Conservation (phyloP, 1,284 basidiomycete species). For the Ganoderma sinense region DNA sequence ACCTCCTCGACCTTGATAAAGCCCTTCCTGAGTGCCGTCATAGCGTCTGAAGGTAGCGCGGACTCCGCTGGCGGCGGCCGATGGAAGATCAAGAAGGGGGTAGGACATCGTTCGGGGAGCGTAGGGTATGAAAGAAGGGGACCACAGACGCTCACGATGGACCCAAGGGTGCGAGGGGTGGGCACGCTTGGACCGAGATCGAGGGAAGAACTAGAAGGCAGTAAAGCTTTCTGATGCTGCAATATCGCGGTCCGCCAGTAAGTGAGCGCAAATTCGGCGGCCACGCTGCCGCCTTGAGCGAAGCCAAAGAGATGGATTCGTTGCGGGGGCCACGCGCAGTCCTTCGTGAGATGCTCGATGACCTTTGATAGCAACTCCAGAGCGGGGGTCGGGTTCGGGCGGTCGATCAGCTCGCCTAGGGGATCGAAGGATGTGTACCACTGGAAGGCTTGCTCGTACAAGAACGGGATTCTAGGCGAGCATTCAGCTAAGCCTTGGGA, state of each 20-base stretch:
- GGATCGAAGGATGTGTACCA: conserved; percentile 90
- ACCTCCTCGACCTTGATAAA: conserved; percentile 61
- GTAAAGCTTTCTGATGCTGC: conserved; percentile 32
- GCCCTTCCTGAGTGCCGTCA: conserved; percentile 64
- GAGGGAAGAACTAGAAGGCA: conserved; percentile 13
- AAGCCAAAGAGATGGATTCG: conserved; percentile 91
- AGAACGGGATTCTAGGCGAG: conserved; percentile 72
- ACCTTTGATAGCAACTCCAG: conserved; percentile 62
- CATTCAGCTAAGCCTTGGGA: neutral
- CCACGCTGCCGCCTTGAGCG: conserved; percentile 87
- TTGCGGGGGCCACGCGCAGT: conserved; percentile 70
- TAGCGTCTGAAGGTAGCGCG: conserved; percentile 50
- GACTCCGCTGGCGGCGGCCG: conserved; percentile 56
- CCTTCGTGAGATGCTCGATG: conserved; percentile 62
- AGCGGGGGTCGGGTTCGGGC: conserved; percentile 77
- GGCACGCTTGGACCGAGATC: conserved; percentile 11
- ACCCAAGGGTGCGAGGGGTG: conserved; percentile 55
- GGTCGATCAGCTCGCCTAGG: conserved; percentile 75
- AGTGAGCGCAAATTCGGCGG: conserved; percentile 68
- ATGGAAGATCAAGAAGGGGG: conserved; percentile 71
- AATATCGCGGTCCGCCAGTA: conserved; percentile 55
- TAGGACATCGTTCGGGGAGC: conserved; percentile 54
- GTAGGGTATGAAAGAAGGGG: conserved; percentile 82
- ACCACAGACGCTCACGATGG: conserved; percentile 74
- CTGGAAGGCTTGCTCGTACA: conserved; percentile 83